A percentile compares a stretch with the other conserved stretches of the same genome.
phyloP scores from a whole-genome alignment of 176 grass and related monocot species.

The Triticum dicoccoides region DNA sequence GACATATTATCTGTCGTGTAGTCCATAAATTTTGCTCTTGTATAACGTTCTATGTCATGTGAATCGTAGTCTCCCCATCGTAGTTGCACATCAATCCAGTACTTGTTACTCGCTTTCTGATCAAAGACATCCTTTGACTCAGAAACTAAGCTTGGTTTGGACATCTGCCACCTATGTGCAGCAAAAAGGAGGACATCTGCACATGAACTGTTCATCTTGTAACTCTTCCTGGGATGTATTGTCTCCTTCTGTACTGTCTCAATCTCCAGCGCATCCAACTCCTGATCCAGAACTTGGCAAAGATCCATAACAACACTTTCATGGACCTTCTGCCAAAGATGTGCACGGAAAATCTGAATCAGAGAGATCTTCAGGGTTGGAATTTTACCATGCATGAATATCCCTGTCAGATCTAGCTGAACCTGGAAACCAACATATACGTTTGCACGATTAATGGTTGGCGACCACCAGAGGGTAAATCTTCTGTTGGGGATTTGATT shows the following conservation, averaged over 20 bases:
- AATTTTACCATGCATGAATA: constrained; percentile 99
- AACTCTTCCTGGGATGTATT: constrained; percentile 98
- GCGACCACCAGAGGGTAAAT: constrained; percentile 97
- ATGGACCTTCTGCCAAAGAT: constrained; percentile 99
- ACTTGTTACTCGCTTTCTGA: constrained; percentile 99
- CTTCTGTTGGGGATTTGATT: constrained; percentile 98
- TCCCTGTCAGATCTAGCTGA: constrained; percentile 78
- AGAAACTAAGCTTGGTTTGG: constrained; percentile 93
- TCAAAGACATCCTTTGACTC: constrained; percentile 98
- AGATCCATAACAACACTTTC: constrained; percentile 99
- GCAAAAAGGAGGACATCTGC: constrained; percentile 97
- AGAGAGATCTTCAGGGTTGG: constrained; percentile 95
- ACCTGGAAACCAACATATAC: constrained; percentile 96
- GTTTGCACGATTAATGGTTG: constrained; percentile 92
- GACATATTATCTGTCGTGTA: constrained; percentile 99
- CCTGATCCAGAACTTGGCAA: constrained; percentile 98
- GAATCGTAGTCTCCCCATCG: constrained; percentile 99
- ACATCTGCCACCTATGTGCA: constrained; percentile 98
- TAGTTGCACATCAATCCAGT: constrained; percentile 97
- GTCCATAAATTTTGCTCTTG: constrained; percentile 98
- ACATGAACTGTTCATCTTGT: constrained; percentile 99
- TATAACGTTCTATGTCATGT: constrained; percentile 96
- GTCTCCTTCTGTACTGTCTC: constrained; percentile 99
- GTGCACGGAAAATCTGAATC: constrained; percentile 98
- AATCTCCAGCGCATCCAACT: constrained; percentile 95